These are phyloP conservation scores for Royoungia palumana DNA, from an alignment of 768 basidiomycete species.

Conservation along the genomic window DNA sequence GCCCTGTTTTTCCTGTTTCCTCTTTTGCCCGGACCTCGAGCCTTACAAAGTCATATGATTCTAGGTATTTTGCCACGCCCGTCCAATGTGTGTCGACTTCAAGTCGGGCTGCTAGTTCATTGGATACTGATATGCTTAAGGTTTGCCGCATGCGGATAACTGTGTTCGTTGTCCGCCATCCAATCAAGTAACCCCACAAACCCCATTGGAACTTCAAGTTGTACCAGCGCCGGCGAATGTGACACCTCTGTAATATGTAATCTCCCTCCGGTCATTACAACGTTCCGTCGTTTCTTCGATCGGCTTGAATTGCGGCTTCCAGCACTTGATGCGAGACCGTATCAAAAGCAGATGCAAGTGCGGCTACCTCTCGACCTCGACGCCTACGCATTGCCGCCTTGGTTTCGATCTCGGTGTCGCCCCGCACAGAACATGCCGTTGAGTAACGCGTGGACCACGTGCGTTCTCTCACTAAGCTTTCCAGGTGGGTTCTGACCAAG, in stretches of 20 bases:
- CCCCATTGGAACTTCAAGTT: too few relatives aligned
- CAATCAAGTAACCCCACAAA: too few relatives aligned
- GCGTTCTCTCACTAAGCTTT: neutral
- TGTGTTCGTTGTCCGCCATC: too few relatives aligned
- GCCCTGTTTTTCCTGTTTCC: neutral
- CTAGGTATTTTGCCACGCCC: too few relatives aligned
- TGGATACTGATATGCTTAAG: too few relatives aligned
- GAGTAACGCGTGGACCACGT: neutral
- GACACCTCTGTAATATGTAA: too few relatives aligned
- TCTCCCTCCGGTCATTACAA: neutral
- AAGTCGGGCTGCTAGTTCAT: too few relatives aligned
- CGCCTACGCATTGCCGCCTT: conserved; percentile 3
- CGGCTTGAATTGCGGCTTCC: neutral
- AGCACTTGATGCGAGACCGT: neutral
- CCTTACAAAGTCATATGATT: neutral
- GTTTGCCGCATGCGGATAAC: too few relatives aligned
- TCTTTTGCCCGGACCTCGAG: neutral
- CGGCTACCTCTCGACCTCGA: conserved; percentile 3
- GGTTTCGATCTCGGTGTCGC: neutral
- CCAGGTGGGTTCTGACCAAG: too few relatives aligned
- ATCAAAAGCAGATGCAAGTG: neutral
- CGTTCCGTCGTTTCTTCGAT: neutral
- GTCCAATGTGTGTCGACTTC: too few relatives aligned
- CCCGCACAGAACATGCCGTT: neutral
- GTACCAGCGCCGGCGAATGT: neutral